A percentile compares a stretch with the other conserved stretches of the same genome.
These are phyloP conservation scores for Fusarium pseudocircinatum DNA, from an alignment of 2,329 filamentous ascomycete species.

Conservation along the genomic window DNA sequence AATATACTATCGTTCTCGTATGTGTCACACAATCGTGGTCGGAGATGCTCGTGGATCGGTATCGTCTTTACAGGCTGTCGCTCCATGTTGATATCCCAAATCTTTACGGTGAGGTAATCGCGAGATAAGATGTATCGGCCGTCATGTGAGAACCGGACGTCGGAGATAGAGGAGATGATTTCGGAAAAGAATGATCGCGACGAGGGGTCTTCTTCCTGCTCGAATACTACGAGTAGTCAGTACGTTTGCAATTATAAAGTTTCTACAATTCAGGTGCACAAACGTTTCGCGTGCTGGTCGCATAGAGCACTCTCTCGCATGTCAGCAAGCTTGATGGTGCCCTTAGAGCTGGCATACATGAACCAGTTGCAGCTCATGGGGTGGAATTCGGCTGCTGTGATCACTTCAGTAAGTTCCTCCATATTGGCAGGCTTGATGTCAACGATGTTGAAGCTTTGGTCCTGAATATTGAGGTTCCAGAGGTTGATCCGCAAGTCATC, in stretches of 20 bases:
- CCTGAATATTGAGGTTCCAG: constrained; percentile 99
- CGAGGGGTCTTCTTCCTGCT: constrained; percentile 97
- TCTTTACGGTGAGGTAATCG: constrained; percentile 98
- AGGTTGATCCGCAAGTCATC: constrained; percentile 98
- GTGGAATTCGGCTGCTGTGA: constrained; percentile 97
- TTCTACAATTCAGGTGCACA: constrained; percentile 4
- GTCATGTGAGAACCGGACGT: constrained; percentile 96
- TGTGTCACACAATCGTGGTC: constrained; percentile 93
- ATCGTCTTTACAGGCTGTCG: constrained; percentile 97
- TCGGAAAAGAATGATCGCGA: constrained; percentile 99
- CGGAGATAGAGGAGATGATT: constrained; percentile 99
- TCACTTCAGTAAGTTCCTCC: constrained; percentile 99
- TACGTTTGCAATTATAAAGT: neutral
- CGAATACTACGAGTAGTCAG: constrained; percentile 76
- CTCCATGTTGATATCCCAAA: constrained; percentile 99
- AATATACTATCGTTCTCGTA: constrained; percentile 99
- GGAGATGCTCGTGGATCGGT: constrained; percentile 95
- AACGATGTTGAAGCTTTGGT: constrained; percentile 99
- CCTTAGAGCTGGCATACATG: constrained; percentile 99
- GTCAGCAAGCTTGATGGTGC: constrained; percentile 97
- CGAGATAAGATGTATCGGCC: constrained; percentile 96
- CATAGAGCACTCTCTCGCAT: constrained; percentile 98
- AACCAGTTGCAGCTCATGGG: constrained; percentile 99
- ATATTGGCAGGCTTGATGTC: constrained; percentile 99
- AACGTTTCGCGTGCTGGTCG: constrained; percentile 95